phyloP scores from a whole-genome alignment of 257 asterid species.

The Cruciata laevipes region DNA sequence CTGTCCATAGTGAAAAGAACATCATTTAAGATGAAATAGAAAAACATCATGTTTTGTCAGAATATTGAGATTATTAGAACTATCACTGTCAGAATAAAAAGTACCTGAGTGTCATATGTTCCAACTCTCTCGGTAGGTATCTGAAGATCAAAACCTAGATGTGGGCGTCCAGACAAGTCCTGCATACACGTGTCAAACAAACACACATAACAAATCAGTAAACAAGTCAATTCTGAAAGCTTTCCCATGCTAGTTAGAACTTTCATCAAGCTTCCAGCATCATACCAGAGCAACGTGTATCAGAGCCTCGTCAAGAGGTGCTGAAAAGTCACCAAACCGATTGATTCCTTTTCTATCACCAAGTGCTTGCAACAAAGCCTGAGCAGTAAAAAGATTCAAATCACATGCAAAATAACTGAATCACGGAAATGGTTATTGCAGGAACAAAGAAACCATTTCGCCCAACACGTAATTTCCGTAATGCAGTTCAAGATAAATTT shows the following conservation, averaged over 20 bases:
- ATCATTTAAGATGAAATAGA: background rate
- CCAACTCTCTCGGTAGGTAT: constrained; percentile 96
- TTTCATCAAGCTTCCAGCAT: background rate
- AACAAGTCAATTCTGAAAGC: no score
- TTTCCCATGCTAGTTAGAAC: background rate
- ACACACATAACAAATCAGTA: background rate
- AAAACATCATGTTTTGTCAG: no score
- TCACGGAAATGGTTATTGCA: background rate
- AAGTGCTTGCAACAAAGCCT: constrained; percentile 90
- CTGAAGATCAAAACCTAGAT: constrained; percentile 64
- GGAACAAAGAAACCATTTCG: background rate
- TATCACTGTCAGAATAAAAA: constrained; percentile 1
- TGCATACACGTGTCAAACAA: constrained; percentile 17
- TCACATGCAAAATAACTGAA: background rate
- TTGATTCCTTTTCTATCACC: constrained; percentile 93
- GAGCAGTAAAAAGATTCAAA: constrained; percentile 15
- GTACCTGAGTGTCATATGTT: constrained; percentile 85
- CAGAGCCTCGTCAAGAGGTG: constrained; percentile 95
- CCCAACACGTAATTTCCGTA: background rate
- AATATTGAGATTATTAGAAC: background rate
- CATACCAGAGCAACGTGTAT: constrained; percentile 88
- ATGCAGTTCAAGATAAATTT: background rate
- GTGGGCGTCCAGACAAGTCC: constrained; percentile 98
- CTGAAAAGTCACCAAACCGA: constrained; percentile 95
- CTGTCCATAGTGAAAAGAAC: background rate